Evolutionary conservation across 495 filamentous ascomycete genomes (phyloP).

Genomic region (Penicillium mononematosum): DNA sequence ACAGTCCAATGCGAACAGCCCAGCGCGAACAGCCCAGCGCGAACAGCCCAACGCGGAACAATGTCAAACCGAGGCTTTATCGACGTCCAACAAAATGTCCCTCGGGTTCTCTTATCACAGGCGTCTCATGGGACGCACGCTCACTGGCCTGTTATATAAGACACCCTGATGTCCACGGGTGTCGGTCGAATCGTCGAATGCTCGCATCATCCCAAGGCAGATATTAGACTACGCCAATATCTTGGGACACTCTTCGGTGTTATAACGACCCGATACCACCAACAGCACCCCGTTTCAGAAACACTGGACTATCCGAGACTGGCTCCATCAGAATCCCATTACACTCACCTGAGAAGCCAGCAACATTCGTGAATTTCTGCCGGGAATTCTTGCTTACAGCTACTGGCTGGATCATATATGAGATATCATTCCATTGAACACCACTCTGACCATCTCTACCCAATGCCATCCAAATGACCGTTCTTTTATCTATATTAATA

Average conservation of each 20-base stretch:
- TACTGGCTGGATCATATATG: neutral
- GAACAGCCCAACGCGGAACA: neutral
- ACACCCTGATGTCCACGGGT: neutral
- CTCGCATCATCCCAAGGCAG: neutral
- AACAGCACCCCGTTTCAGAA: neutral
- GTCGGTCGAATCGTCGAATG: neutral
- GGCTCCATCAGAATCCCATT: neutral
- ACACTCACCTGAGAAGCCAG: neutral
- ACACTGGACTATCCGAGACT: neutral
- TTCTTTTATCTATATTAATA: neutral
- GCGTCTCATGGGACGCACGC: neutral
- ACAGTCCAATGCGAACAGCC: neutral
- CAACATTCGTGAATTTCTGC: neutral
- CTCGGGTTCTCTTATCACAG: neutral
- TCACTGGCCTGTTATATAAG: neutral
- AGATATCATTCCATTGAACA: neutral
- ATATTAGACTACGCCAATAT: neutral
- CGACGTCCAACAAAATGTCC: too few species aligned
- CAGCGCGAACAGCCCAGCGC: too few species aligned
- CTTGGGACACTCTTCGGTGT: neutral
- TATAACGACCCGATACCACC: neutral
- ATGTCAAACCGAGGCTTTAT: too few species aligned
- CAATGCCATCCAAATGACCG: neutral
- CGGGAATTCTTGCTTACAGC: neutral
- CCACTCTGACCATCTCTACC: neutral